A percentile compares a stretch with the other conserved stretches of the same genome.
These are phyloP conservation scores for Coemansia sp. DNA, from an alignment of 192 early-diverging fungal genomes.

Conservation along the genomic window DNA sequence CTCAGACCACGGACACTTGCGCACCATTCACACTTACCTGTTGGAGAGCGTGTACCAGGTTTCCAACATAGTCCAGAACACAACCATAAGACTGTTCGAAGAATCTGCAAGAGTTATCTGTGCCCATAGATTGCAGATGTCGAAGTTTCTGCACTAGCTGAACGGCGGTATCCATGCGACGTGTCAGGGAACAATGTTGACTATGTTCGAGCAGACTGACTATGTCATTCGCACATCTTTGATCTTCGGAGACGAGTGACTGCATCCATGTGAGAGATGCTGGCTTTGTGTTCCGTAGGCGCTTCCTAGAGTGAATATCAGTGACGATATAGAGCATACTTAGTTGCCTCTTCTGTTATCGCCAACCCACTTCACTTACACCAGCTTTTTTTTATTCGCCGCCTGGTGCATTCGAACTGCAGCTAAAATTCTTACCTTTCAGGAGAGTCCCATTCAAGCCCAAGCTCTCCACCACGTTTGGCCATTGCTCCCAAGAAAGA, in stretches of 20 bases:
- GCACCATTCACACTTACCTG: slow-evolving; percentile 16
- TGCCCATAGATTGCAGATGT: slow-evolving; percentile 21
- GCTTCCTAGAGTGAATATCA: slow-evolving; percentile 30
- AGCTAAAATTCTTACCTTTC: slow-evolving; percentile 24
- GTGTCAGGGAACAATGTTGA: slow-evolving; percentile 13
- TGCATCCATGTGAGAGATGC: slow-evolving; percentile 7
- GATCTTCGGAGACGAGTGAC: slow-evolving; percentile 21
- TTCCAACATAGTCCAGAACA: slow-evolving; percentile 39
- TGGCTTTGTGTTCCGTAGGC: slow-evolving; percentile 26
- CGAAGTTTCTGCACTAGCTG: slow-evolving; percentile 43
- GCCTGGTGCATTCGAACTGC: neutral
- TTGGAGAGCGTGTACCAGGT: slow-evolving; percentile 22
- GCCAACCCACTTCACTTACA: neutral
- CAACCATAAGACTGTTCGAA: slow-evolving; percentile 31
- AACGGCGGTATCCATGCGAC: slow-evolving; percentile 30
- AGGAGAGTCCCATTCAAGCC: slow-evolving; percentile 33
- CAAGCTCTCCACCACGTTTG: slow-evolving; percentile 28
- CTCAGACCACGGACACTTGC: neutral
- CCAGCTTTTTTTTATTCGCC: neutral
- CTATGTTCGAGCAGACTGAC: slow-evolving; percentile 12
- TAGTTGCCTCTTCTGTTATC: neutral
- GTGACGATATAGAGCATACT: neutral
- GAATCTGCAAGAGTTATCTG: slow-evolving; percentile 13
- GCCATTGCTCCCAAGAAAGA: slow-evolving; percentile 12
- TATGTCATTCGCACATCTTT: slow-evolving; percentile 14